Conservation (phyloP, 2,329 filamentous ascomycete species). For the Microsporum ferrugineum region DNA sequence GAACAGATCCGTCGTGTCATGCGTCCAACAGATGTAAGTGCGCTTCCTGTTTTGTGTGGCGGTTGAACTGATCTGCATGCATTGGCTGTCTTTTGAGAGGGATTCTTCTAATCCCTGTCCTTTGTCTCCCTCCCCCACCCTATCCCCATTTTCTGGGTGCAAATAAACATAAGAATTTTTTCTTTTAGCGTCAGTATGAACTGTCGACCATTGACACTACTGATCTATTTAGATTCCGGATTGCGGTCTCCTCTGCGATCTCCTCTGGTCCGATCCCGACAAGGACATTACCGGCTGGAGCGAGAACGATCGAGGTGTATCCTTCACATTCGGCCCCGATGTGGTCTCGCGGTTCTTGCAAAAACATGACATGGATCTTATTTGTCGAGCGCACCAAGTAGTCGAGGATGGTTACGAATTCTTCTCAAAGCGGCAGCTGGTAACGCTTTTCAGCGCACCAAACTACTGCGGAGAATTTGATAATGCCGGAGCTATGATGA, state of each 20-base stretch:
- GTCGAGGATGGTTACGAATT: constrained; percentile 99
- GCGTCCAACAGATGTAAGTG: constrained; percentile 92
- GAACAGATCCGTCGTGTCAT: constrained; percentile 98
- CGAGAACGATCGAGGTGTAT: constrained; percentile 96
- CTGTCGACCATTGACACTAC: constrained; percentile 1
- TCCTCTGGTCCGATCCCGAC: constrained; percentile 96
- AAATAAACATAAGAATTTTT: background rate
- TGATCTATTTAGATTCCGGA: constrained; percentile 67
- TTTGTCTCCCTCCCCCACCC: background rate
- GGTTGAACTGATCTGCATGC: background rate
- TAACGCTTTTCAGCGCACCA: constrained; percentile 93
- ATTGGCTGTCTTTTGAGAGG: background rate
- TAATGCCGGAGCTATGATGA: constrained; percentile 99
- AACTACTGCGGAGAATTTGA: constrained; percentile 99
- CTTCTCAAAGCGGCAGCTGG: constrained; percentile 95
- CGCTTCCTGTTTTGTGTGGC: constrained; percentile 6
- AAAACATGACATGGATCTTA: constrained; percentile 99
- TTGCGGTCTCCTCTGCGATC: constrained; percentile 91
- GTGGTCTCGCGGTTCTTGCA: constrained; percentile 95
- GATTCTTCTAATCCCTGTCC: background rate
- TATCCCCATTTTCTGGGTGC: background rate
- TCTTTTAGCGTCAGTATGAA: constrained; percentile 14
- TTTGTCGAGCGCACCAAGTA: constrained; percentile 96
- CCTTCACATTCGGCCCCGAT: constrained; percentile 95
- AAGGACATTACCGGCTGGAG: constrained; percentile 99